Evolutionary conservation across 129 eudicot species (phyloP).

Genomic region (Flaveria brownii): DNA sequence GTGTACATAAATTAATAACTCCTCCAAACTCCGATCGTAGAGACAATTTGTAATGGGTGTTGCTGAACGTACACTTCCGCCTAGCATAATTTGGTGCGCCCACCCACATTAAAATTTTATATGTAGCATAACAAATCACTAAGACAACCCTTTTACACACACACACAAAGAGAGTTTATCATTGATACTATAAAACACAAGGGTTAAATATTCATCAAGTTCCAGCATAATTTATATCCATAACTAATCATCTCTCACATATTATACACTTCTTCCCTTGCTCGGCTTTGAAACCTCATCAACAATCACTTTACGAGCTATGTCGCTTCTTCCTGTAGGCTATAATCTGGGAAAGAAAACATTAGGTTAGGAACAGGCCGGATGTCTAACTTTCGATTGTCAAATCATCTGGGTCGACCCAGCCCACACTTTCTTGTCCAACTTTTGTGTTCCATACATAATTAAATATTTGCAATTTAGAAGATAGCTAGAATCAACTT

Average conservation of each 20-base stretch:
- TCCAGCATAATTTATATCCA: constrained; percentile 1
- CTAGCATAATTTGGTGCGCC: no score
- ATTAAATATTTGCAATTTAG: no score
- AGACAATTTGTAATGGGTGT: no score
- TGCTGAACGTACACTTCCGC: no score
- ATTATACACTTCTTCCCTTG: background rate
- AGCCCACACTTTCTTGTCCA: background rate
- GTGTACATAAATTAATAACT: no score
- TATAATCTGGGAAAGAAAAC: constrained; percentile 7
- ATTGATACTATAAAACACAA: background rate
- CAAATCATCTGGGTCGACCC: background rate
- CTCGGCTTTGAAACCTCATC: background rate
- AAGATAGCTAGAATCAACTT: no score
- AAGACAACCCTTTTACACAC: background rate
- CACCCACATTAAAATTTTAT: no score
- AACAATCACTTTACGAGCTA: background rate
- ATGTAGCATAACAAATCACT: no score
- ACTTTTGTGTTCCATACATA: background rate
- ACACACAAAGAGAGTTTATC: background rate
- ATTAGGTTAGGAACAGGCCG: background rate
- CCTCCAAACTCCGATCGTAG: no score
- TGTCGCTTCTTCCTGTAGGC: background rate
- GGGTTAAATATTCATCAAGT: background rate
- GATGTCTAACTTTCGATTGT: background rate
- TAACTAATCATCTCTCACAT: constrained; percentile 11